Conservation (phyloP, 2,329 filamentous ascomycete species). For the Rosellinia necatrix region DNA sequence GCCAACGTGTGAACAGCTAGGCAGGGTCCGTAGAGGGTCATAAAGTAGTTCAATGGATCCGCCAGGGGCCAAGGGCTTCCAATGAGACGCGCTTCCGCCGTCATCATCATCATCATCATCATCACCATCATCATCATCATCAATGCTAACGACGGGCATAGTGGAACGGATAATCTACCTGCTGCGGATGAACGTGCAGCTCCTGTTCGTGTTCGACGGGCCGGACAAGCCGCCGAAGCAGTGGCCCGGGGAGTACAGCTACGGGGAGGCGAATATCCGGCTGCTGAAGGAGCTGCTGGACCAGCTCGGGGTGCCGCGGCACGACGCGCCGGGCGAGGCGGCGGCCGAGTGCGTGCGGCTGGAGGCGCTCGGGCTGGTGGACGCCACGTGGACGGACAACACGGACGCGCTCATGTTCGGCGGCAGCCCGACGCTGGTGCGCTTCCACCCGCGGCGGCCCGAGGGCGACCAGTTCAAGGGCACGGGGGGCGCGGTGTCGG, state of each 20-base stretch:
- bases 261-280: constrained; percentile 41
- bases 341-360: constrained; percentile 54
- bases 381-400: constrained; percentile 55
- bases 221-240: constrained; percentile 42
- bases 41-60: neutral
- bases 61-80: too few species aligned
- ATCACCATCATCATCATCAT: too few species aligned
- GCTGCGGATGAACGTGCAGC: constrained; percentile 48
- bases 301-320: constrained; percentile 46
- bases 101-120: too few species aligned
- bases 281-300: constrained; percentile 45
- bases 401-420: constrained; percentile 54
- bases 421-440: constrained; percentile 45
- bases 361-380: constrained; percentile 49
- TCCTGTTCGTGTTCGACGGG: constrained; percentile 61
- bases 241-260: constrained; percentile 32
- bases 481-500: constrained; percentile 16
- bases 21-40: too few species aligned
- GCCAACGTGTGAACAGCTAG: too few species aligned
- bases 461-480: constrained; percentile 29
- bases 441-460: constrained; percentile 23
- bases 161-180: constrained; percentile 49
- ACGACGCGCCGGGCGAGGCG: constrained; percentile 52
- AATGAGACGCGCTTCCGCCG: too few species aligned
- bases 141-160: constrained; percentile 17